phyloP scores from a whole-genome alignment of 306 rosid genomes.

The Lathyrus sativus region DNA sequence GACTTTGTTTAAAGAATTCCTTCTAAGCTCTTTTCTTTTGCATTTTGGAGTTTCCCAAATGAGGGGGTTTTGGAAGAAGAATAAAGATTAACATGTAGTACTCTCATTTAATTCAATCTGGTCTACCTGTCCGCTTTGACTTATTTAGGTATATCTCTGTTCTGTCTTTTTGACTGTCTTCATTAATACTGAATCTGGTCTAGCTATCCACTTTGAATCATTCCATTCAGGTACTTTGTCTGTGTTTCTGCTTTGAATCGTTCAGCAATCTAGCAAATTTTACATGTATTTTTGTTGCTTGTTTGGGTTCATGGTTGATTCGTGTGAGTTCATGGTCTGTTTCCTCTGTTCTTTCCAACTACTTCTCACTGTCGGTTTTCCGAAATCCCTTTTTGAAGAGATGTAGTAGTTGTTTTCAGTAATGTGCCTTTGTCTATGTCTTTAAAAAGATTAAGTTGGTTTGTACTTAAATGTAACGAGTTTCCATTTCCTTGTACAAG shows the following conservation, averaged over 20 bases:
- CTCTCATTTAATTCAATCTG: background rate
- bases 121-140: background rate
- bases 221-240: background rate
- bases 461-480: too few species aligned
- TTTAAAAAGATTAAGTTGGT: too few species aligned
- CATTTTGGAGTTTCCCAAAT: background rate
- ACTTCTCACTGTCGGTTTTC: too few species aligned
- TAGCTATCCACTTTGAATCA: background rate
- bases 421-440: too few species aligned
- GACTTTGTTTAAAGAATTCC: background rate
- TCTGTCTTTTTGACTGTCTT: slow-evolving; percentile 1
- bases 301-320: slow-evolving; percentile 3
- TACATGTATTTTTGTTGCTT: background rate
- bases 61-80: background rate
- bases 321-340: background rate
- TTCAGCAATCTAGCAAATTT: background rate
- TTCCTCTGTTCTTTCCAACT: too few species aligned
- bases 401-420: too few species aligned
- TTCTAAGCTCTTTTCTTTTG: slow-evolving; percentile 5
- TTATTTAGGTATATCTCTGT: background rate
- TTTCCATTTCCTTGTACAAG: too few species aligned
- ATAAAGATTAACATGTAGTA: too few species aligned
- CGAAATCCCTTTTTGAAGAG: too few species aligned
- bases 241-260: background rate
- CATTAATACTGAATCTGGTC: slow-evolving; percentile 8